Evolutionary conservation across 1,284 basidiomycete genomes (phyloP), one percentile per base, ranked within the genome.

Genomic region (Apiotrichum gamsii): DNA sequence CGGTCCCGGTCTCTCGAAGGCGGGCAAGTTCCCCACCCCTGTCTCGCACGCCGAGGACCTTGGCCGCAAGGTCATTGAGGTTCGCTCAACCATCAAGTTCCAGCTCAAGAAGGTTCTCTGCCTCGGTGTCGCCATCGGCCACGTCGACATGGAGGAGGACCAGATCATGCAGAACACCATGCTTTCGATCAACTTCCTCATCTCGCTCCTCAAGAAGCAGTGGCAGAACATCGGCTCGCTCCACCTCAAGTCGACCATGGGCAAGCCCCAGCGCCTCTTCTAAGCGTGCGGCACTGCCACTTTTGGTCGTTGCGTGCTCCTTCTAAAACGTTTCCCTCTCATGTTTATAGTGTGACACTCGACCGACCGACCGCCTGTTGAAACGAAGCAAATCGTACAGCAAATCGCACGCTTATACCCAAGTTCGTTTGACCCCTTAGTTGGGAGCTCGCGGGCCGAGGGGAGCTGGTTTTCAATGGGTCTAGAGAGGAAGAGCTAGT

Each of bases 181-280:
- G 95, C 78, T 98, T 66, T 84, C 90, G 75, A 94, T 99, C 82
- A 99, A 99, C 85, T 99, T 98, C 84, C 81, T 99, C 62, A 89
- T 99, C 72, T 97, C 95, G 34, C 80, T 99, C 53, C 84, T 99
- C 73, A 98, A 98, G 84, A 98, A 98, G 84, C 93, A 70, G 80
- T 97, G 93, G 93, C 94, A 97, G 77, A 99, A 98, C 79, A 87
- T 98, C 78, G 94, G 93, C 79, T 96, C 91, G 54, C 80, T 98
- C 60, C 90, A 95, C 81, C 84, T 99, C 80, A 99, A 99, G 82
- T 83, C 83, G 64, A 94, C 94, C 72, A 98, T 97, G 94, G 93
- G 94, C 81, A 95, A 95, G 79, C 89, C 93, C 56, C 78, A 93
- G 70, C 90, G 93, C 62, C 80, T 94, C 60, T 94, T 85, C 83